Percentiles rank a stretch among this genome's conserved stretches.
phyloP scores from a whole-genome alignment of 306 rosid genomes.

The Gynostemma pentaphyllum region DNA sequence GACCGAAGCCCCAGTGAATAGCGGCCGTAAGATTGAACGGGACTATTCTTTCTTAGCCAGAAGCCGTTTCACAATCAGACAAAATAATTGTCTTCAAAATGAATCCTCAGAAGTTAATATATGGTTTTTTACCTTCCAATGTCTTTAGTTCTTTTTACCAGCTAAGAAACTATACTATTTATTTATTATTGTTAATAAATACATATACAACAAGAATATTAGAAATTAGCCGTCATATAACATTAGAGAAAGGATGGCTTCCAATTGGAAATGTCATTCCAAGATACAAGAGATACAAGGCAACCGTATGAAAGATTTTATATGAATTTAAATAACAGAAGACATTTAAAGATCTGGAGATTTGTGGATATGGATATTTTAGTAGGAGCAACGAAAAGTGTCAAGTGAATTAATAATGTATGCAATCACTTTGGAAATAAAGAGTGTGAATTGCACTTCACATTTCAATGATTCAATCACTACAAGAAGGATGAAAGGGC shows the following conservation, averaged over 20 bases:
- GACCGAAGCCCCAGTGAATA: no score
- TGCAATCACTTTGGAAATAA: neutral
- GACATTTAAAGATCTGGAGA: neutral
- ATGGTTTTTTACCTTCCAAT: no score
- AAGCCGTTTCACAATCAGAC: no score
- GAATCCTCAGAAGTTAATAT: no score
- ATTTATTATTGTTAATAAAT: no score
- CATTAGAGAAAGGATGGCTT: neutral
- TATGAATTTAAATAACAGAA: neutral
- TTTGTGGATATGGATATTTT: neutral
- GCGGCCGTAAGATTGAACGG: no score
- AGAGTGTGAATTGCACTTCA: neutral
- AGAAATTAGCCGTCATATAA: neutral
- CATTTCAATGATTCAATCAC: slow-evolving; percentile 1
- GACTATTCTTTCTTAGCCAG: no score
- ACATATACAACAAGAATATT: no score
- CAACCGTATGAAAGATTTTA: neutral
- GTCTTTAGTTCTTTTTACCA: neutral
- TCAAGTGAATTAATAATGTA: no score
- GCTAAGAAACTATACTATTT: no score
- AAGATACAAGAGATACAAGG: neutral
- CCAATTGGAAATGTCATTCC: neutral
- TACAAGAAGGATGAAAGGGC: neutral
- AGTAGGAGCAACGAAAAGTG: neutral
- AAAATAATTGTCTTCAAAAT: no score